Evolutionary conservation across 345 rosid genomes (phyloP), one percentile per base, ranked within the genome.

Genomic region (Eutrema japonicum): DNA sequence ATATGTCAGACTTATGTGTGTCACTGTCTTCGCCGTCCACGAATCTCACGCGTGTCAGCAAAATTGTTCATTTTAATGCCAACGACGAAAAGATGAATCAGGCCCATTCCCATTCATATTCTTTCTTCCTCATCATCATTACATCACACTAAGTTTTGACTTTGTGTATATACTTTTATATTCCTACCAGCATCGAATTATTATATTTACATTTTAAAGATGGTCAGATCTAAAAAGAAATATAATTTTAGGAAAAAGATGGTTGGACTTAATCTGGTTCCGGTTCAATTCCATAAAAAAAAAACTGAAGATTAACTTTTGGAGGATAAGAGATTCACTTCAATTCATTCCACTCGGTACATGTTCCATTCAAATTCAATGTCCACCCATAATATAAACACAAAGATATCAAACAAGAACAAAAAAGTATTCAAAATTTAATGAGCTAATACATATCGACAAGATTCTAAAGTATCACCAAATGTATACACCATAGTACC

Each of bases 11-110:
- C 36, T 30, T 40, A 38, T 67, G 63, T 10, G 78, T 74, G 78
- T 59, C 78, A 67, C 2, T 50, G 73, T 74, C 73, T 35, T 13
- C 33, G 9, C 73, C 73, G 73, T 26, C 78, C 63, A 67, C 73
- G 68, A 74, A 74, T 33, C 78, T 67, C 78, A 74, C 73, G 73
- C 78, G 78, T 74, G 68, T 59, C 78, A 67, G 40, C 33, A 38
- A 47, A 10, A 40, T 27, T 47, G 66, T 74, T 22, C 46, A 73
- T 47, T 58, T 59, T 22, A 49, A 58, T 26, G 47, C 62, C 78
- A 58, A 59, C 62, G 73, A 74, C 47, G 68, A 74, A 66, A 74
- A 50, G 78, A 59, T 66, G 68, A 67, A 13, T 32, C 68, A 74
- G 73, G 73, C 63, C 78, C 78, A 67, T 67, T 42, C 62, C 78